A percentile compares a stretch with the other conserved stretches of the same genome.
phyloP scores from a whole-genome alignment of 1,284 basidiomycete genomes.

The Austroboletus novae-zelandiae region DNA sequence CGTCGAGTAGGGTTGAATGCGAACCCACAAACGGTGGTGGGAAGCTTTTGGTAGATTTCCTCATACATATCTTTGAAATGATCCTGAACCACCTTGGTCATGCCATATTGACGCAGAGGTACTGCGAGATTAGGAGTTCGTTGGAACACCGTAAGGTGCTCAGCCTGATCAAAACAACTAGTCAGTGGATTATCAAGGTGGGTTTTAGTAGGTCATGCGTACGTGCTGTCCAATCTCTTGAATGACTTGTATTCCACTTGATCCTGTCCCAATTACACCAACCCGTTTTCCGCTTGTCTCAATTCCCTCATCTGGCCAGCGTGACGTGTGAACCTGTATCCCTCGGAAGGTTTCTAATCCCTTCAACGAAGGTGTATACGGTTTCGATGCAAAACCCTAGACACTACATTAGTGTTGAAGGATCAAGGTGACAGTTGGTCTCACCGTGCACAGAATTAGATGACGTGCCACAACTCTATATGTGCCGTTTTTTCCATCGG shows the following conservation, averaged over 20 bases:
- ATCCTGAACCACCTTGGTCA: slow-evolving; percentile 13
- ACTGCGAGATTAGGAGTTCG: slow-evolving; percentile 16
- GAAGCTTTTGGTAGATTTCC: slow-evolving; percentile 4
- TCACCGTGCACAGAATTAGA: slow-evolving; percentile 6
- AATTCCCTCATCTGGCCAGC: neutral
- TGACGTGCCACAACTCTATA: slow-evolving; percentile 11
- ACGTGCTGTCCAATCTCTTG: slow-evolving; percentile 16
- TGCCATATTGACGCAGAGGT: slow-evolving; percentile 9
- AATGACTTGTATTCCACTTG: slow-evolving; percentile 17
- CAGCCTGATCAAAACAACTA: neutral
- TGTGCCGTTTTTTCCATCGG: slow-evolving; percentile 11
- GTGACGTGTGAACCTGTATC: slow-evolving; percentile 7
- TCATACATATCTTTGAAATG: slow-evolving; percentile 12
- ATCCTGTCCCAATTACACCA: slow-evolving; percentile 20
- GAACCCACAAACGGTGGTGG: slow-evolving; percentile 2
- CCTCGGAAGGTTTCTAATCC: slow-evolving; percentile 14
- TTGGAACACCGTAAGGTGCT: slow-evolving; percentile 13
- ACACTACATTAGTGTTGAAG: neutral
- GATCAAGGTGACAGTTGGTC: neutral
- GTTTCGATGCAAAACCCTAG: slow-evolving; percentile 15
- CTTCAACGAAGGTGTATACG: slow-evolving; percentile 12
- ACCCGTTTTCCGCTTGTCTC: slow-evolving; percentile 15
- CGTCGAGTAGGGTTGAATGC: neutral
- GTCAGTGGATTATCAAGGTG: neutral
- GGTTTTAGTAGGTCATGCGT: neutral